These are phyloP conservation scores for Curvularia spicifera DNA, from an alignment of 2,329 filamentous ascomycete species.

Conservation along the genomic window DNA sequence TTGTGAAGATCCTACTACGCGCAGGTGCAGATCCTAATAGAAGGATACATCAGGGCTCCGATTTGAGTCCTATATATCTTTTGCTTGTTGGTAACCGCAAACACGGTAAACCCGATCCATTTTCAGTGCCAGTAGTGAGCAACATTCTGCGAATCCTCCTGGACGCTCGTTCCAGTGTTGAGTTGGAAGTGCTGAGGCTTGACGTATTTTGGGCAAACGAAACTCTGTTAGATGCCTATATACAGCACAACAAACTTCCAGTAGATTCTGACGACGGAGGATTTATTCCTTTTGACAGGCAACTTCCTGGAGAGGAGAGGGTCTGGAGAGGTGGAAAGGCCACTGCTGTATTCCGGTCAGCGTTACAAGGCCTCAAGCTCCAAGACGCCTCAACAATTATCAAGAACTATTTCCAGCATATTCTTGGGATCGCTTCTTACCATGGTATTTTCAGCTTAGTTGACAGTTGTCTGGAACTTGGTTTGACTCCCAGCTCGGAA, in stretches of 20 bases:
- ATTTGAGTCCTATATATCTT: background rate
- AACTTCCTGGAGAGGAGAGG: no score
- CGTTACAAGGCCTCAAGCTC: background rate
- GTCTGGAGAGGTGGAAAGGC: no score
- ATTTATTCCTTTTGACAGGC: no score
- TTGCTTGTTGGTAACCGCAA: no score
- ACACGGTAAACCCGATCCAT: no score
- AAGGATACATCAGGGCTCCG: no score
- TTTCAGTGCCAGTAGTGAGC: background rate
- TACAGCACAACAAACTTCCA: background rate
- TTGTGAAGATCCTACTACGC: background rate
- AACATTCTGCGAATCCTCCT: background rate
- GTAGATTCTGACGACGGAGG: no score
- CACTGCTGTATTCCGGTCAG: background rate
- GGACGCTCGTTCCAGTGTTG: background rate
- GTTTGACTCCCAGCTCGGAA: background rate
- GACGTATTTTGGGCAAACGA: background rate
- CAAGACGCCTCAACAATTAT: background rate
- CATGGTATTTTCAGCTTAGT: background rate
- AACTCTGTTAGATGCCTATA: background rate
- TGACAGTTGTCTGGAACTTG: background rate
- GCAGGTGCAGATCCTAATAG: background rate
- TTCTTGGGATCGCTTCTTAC: background rate
- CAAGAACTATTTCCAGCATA: fast-evolving
- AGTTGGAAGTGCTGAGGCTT: fast-evolving